These are phyloP conservation scores for Claviceps humidiphila DNA, from an alignment of 2,329 filamentous ascomycete species.

Conservation along the genomic window DNA sequence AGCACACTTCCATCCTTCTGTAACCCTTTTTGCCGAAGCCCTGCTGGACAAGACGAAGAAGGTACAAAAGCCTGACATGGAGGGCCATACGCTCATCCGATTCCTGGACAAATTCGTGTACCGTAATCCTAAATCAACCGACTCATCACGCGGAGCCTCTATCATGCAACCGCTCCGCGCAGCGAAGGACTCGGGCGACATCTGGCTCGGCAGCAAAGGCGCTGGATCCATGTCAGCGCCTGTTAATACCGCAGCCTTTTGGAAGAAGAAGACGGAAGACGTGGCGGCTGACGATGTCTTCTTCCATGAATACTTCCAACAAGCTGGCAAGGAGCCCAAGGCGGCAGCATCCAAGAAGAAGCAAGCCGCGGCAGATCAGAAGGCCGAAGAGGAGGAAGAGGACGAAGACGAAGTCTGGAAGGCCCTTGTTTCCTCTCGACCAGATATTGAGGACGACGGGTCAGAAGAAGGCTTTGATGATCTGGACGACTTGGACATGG, in stretches of 20 bases:
- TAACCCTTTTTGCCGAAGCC: constrained; percentile 66
- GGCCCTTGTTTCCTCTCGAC: constrained; percentile 68
- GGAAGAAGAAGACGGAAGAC: constrained; percentile 78
- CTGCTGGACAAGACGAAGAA: constrained; percentile 57
- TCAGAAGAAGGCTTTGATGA: constrained; percentile 37
- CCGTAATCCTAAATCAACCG: constrained; percentile 68
- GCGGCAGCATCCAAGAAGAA: constrained; percentile 39
- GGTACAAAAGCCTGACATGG: constrained; percentile 79
- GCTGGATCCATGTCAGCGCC: constrained; percentile 22
- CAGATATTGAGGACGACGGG: constrained; percentile 44
- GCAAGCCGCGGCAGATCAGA: constrained; percentile 33
- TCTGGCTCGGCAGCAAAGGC: constrained; percentile 40
- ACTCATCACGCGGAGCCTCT: constrained; percentile 59
- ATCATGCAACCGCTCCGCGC: constrained; percentile 86
- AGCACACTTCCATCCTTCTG: constrained; percentile 84
- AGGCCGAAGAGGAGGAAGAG: constrained; percentile 35
- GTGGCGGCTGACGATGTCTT: constrained; percentile 88
- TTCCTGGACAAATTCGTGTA: constrained; percentile 99
- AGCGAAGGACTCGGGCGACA: constrained; percentile 39
- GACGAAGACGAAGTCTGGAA: constrained; percentile 83
- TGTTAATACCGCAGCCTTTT: constrained; percentile 82
- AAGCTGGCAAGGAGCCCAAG: constrained; percentile 50
- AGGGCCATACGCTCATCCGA: constrained; percentile 80
- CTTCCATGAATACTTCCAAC: constrained; percentile 94
- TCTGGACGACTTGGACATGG: constrained; percentile 35